These are phyloP conservation scores for Amorphotheca resinae DNA, from an alignment of 495 filamentous ascomycete species.

Conservation along the genomic window DNA sequence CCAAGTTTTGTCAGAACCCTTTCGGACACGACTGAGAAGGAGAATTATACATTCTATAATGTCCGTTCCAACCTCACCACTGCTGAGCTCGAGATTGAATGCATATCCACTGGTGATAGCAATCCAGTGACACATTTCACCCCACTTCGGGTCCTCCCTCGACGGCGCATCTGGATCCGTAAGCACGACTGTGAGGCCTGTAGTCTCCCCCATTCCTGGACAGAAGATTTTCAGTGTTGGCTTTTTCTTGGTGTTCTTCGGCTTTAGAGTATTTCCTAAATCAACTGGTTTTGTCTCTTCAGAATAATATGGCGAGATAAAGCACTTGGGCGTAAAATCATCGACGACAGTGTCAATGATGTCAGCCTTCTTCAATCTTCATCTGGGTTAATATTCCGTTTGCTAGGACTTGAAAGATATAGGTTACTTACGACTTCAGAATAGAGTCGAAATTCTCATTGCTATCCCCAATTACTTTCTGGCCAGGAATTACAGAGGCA, in stretches of 20 bases:
- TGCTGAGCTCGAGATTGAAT: not conserved
- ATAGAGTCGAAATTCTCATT: not conserved
- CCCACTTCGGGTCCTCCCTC: conserved; percentile 49
- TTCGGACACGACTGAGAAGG: too few species aligned
- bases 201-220: conserved; percentile 7
- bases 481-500: not conserved
- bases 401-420: not conserved
- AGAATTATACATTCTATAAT: conserved; percentile 7
- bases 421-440: not conserved
- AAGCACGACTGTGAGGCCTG: conserved; percentile 30
- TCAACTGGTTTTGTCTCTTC: conserved; percentile 28
- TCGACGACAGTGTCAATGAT: conserved; percentile 53
- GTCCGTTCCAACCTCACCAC: not conserved
- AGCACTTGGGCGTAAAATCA: conserved; percentile 44
- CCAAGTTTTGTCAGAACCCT: too few species aligned
- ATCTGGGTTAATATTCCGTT: not conserved
- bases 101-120: conserved; percentile 23
- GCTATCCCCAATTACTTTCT: not conserved
- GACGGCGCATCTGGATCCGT: conserved; percentile 64
- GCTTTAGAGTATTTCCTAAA: conserved; percentile 50
- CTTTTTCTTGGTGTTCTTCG: conserved; percentile 33
- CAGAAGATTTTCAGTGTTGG: conserved; percentile 34
- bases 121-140: conserved; percentile 67
- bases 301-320: conserved; percentile 39
- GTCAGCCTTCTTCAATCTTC: conserved; percentile 43